phyloP scores from a whole-genome alignment of 164 flowering plant genomes.

The Kingdonia uniflora region DNA sequence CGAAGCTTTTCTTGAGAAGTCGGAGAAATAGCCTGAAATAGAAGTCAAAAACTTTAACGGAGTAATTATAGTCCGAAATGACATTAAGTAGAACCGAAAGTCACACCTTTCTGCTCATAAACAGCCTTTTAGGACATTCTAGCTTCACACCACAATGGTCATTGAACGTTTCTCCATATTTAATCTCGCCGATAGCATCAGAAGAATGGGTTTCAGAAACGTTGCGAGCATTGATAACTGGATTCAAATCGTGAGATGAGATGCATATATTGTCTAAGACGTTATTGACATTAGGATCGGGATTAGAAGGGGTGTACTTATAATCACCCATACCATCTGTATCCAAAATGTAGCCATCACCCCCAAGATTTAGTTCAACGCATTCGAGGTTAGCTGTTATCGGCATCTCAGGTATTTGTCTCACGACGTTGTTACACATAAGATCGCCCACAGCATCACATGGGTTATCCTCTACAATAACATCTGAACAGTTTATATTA shows the following conservation, averaged over 20 bases:
- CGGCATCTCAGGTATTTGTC: conserved; percentile 8
- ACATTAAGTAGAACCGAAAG: neutral
- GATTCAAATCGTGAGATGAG: neutral
- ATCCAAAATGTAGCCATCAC: conserved; percentile 7
- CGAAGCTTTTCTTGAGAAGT: conserved; percentile 55
- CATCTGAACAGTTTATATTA: too few relatives aligned
- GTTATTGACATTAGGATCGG: conserved; percentile 1
- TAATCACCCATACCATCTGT: neutral
- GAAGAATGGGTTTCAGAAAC: conserved; percentile 9
- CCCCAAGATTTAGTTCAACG: conserved; percentile 5
- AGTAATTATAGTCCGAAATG: neutral
- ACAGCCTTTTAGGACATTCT: conserved; percentile 33
- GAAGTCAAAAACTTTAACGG: neutral
- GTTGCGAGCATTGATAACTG: neutral
- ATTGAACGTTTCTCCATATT: conserved; percentile 11
- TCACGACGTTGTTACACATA: too few relatives aligned
- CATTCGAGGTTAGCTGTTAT: conserved; percentile 1
- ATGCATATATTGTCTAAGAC: neutral
- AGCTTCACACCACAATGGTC: conserved; percentile 1
- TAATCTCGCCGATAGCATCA: conserved; percentile 10
- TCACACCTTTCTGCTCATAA: conserved; percentile 55
- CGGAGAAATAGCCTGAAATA: conserved; percentile 60
- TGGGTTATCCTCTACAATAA: too few relatives aligned
- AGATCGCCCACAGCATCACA: too few relatives aligned
- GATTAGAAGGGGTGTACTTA: neutral